Evolutionary conservation across 2,329 filamentous ascomycete species (phyloP).

Genomic region (Magnaporthiopsis incrustans): DNA sequence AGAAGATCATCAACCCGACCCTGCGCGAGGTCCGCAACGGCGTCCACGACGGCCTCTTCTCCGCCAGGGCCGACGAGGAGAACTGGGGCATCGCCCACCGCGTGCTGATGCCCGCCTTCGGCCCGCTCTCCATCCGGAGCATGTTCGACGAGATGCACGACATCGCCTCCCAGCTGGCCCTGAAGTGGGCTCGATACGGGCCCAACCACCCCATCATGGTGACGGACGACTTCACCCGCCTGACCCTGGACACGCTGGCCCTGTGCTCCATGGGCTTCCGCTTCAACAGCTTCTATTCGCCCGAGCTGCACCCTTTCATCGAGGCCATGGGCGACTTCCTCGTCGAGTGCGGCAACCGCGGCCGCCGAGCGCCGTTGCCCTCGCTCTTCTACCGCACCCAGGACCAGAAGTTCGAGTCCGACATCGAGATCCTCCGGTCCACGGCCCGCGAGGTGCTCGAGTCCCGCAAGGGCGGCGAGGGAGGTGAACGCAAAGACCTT

Average conservation of each 20-base stretch:
- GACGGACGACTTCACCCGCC: conserved; percentile 55
- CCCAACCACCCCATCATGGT: conserved; percentile 45
- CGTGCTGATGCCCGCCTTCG: conserved; percentile 60
- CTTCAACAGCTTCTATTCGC: conserved; percentile 54
- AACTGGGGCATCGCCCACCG: conserved; percentile 63
- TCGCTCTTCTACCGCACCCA: not conserved
- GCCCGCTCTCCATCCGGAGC: conserved; percentile 55
- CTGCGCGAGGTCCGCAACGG: conserved; percentile 46
- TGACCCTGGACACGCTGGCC: conserved; percentile 55
- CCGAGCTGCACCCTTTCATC: conserved; percentile 60
- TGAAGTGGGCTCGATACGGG: conserved; percentile 63
- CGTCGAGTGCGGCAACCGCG: not conserved
- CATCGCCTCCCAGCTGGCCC: conserved; percentile 54
- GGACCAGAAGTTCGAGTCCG: conserved; percentile 29
- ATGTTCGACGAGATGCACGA: conserved; percentile 68
- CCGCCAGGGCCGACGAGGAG: conserved; percentile 39
- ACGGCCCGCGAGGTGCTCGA: conserved; percentile 54
- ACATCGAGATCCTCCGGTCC: conserved; percentile 47
- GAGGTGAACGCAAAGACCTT: conserved; percentile 53
- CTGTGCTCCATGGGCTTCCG: conserved; percentile 50
- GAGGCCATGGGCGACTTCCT: conserved; percentile 42
- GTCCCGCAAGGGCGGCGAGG: conserved; percentile 44
- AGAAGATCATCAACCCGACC: conserved; percentile 38
- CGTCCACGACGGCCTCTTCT: conserved; percentile 61
- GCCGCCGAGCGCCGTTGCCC: conserved; percentile 45